Evolutionary conservation across 2,329 filamentous ascomycete genomes (phyloP).

Genomic region (Orbilia javanica): DNA sequence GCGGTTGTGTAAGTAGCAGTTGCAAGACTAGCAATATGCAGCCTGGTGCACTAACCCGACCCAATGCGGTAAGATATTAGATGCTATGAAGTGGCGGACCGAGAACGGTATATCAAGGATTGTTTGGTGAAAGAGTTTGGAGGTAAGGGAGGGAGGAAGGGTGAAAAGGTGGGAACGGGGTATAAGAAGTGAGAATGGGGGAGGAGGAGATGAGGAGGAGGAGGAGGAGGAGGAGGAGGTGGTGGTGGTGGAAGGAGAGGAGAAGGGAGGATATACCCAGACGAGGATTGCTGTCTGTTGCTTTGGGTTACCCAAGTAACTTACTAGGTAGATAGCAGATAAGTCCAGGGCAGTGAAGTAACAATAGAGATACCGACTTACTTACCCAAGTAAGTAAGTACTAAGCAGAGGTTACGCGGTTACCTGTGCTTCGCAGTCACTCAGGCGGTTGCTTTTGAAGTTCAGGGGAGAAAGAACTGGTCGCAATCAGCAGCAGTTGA

Average conservation of each 20-base stretch:
- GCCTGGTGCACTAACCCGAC: constrained; percentile 13
- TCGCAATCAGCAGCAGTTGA: neutral
- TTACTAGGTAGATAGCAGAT: too few species aligned
- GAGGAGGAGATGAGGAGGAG: neutral
- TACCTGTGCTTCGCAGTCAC: too few species aligned
- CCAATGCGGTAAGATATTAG: constrained; percentile 23
- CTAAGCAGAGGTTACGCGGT: too few species aligned
- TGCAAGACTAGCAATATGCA: constrained; percentile 23
- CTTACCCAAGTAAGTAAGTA: too few species aligned
- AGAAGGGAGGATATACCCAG: neutral
- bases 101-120: constrained; percentile 1
- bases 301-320: too few species aligned
- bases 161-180: neutral
- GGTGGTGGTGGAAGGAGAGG: too few species aligned
- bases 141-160: neutral
- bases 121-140: neutral
- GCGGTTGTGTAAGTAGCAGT: constrained; percentile 6
- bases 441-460: too few species aligned
- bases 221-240: neutral
- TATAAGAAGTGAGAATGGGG: neutral
- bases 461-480: neutral
- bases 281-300: too few species aligned
- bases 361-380: too few species aligned
- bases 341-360: too few species aligned
- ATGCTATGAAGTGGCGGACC: constrained; percentile 11